Evolutionary conservation across 2,329 filamentous ascomycete species (phyloP).

Genomic region (Knufia petricola): DNA sequence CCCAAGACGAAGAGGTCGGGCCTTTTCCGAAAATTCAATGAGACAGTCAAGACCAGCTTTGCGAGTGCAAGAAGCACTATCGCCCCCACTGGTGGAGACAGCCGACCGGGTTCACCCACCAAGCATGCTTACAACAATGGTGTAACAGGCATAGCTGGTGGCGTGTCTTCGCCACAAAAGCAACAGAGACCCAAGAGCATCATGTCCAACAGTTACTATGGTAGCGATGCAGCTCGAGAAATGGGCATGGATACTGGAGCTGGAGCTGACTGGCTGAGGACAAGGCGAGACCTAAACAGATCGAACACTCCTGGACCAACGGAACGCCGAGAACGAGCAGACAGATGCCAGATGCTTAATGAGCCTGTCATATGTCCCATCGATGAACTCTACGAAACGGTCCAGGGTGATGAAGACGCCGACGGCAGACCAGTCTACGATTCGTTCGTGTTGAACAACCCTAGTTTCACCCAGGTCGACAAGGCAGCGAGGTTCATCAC

Average conservation of each 20-base stretch:
- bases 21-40: constrained; percentile 92
- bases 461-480: constrained; percentile 80
- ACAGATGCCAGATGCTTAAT: constrained; percentile 91
- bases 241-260: constrained; percentile 52
- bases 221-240: constrained; percentile 53
- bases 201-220: constrained; percentile 26
- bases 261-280: constrained; percentile 84
- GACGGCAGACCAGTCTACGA: constrained; percentile 76
- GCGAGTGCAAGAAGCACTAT: constrained; percentile 82
- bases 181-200: constrained; percentile 22
- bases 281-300: constrained; percentile 87
- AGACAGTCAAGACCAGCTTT: constrained; percentile 86
- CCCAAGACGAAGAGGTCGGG: constrained; percentile 75
- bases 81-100: constrained; percentile 39
- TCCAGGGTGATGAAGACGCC: constrained; percentile 81
- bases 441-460: constrained; percentile 53
- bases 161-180: constrained; percentile 23
- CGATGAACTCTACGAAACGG: constrained; percentile 73
- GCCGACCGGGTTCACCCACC: constrained; percentile 36
- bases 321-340: constrained; percentile 72
- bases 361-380: constrained; percentile 80
- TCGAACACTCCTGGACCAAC: constrained; percentile 88
- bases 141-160: constrained; percentile 47
- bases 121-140: constrained; percentile 41
- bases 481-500: constrained; percentile 90